Evolutionary conservation across 169 alveolate genomes (phyloP), one percentile per base, ranked within the genome.

Genomic region (Eimeria praecox): DNA sequence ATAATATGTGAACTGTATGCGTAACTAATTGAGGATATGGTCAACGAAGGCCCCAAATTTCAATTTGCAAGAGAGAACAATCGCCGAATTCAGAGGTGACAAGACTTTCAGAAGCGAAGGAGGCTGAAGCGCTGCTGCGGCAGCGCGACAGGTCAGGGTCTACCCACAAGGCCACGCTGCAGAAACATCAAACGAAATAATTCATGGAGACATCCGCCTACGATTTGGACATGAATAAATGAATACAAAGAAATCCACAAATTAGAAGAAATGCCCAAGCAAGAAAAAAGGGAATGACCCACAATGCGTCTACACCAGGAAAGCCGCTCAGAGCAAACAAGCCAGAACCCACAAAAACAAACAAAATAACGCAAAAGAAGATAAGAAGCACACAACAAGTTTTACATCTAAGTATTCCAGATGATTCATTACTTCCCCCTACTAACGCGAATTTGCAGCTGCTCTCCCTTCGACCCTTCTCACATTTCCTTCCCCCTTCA

Each of bases 111-210:
- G 90, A 80, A 46, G 30, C 66, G n/a, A 80, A 80, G 42, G 90
- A 46, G 44, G 69, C 90, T 33, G 90, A 80, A 14, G 90, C 66
- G 64, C 46, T 42, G 90, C 90, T 80, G 64, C 90, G 90, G 90
- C 90, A 80, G 49, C 66, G 90, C 9, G 90, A 80, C 30, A 80
- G 69, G 66, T 80, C 90, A n/a, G 64, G 46, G 90, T 80, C 90
- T 30, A 80, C 46, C 90, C 90, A 80, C 71, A 80, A 49, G 90
- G 90, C 90, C 46, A 80, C 90, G 30, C 90, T 80, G 90, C 71
- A 80, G 73, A 14, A 80, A 12, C 56, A 38, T 16, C 12, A 54
- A 35, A 75, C n/a, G 42, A 75, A 75, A 40, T 12, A 22, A 38
- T 6, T 44, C 0, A 22, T 4, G 3, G n/a, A 22, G 18, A 78